Percentiles rank a stretch among this genome's conserved stretches.
These are phyloP conservation scores for Hondaea fermentalgiana DNA, from an alignment of 108 stramenopile genomes.

Conservation along the genomic window DNA sequence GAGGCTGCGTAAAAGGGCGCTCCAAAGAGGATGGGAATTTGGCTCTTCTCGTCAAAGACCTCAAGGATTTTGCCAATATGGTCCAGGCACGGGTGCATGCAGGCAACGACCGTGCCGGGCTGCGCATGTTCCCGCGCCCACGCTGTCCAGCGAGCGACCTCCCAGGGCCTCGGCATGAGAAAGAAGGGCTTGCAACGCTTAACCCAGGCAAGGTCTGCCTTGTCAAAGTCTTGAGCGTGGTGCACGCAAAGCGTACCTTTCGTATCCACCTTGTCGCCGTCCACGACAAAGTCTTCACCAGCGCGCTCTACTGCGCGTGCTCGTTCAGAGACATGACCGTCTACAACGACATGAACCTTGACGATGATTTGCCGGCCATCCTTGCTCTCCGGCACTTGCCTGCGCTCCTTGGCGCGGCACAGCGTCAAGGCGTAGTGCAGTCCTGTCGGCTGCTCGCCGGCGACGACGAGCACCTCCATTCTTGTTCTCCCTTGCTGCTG, in stretches of 20 bases:
- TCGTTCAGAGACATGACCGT: not conserved
- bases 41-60: not conserved
- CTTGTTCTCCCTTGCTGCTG: not conserved
- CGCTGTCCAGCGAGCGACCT: not conserved
- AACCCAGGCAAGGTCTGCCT: not conserved
- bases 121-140: not conserved
- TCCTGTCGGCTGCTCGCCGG: not conserved
- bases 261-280: not conserved
- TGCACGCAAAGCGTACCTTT: not conserved
- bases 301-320: not conserved
- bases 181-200: not conserved
- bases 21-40: not conserved
- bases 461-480: not conserved
- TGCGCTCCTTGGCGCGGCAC: not conserved
- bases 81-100: not conserved
- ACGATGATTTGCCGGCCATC: not conserved
- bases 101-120: not conserved
- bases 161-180: not conserved
- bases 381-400: not conserved
- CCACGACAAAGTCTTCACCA: not conserved
- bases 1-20: not conserved
- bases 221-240: not conserved
- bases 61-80: not conserved
- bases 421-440: not conserved
- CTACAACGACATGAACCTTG: not conserved